phyloP scores from a whole-genome alignment of 257 asterid genomes.

The Fraxinus excelsior region DNA sequence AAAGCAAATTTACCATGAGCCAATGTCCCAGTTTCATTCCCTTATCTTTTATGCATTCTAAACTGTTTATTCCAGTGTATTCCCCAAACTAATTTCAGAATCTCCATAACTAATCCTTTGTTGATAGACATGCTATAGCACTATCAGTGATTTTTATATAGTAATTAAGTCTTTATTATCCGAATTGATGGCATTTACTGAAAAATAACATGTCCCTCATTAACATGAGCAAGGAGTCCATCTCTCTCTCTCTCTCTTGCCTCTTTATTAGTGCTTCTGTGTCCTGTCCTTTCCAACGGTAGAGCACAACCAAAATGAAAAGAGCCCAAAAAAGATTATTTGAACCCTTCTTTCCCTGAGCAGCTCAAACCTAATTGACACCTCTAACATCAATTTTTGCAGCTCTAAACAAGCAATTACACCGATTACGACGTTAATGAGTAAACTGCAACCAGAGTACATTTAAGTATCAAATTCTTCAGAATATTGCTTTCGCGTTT shows the following conservation, averaged over 20 bases:
- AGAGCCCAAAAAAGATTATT: not conserved
- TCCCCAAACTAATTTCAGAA: not conserved
- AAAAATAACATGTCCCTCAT: not conserved
- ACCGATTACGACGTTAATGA: not conserved
- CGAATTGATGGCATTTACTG: not conserved
- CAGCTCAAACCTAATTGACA: not conserved
- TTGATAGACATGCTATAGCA: not conserved
- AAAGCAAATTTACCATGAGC: not conserved
- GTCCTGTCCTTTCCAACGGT: not conserved
- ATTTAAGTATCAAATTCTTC: not conserved
- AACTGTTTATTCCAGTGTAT: not conserved
- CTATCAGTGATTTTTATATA: not conserved
- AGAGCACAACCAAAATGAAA: not conserved
- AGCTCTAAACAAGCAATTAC: not conserved
- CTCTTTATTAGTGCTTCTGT: not conserved
- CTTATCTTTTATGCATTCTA: not conserved
- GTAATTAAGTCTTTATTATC: not conserved
- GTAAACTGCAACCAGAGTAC: not conserved
- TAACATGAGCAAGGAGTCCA: not conserved
- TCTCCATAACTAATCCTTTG: not conserved
- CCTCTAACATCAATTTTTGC: not conserved
- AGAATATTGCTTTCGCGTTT: not conserved
- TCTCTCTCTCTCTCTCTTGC: not conserved
- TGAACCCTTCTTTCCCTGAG: not conserved
- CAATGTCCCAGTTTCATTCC: not conserved